Conservation (phyloP, 2,329 filamentous ascomycete genomes). For the Cercospora sp. region DNA sequence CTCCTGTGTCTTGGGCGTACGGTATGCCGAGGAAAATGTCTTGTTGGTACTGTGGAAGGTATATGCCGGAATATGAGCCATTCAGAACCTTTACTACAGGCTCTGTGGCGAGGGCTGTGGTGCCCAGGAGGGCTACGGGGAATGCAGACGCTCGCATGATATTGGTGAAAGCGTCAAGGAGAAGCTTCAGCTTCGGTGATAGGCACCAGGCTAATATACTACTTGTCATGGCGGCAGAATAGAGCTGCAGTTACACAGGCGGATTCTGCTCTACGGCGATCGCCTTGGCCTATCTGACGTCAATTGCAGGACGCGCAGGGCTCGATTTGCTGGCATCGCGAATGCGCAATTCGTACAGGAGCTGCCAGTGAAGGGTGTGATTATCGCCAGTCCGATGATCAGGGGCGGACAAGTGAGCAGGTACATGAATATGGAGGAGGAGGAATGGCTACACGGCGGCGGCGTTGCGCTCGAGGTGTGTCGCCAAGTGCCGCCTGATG, state of each 20-base stretch:
- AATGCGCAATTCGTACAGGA: neutral
- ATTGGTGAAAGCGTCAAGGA: neutral
- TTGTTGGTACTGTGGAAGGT: constrained; percentile 46
- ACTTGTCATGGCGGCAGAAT: neutral
- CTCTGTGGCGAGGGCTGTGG: neutral
- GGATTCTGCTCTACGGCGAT: constrained; percentile 7
- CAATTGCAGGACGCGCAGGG: neutral
- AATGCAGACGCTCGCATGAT: neutral
- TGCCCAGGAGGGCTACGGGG: neutral
- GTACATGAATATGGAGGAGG: neutral
- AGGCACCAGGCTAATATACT: neutral
- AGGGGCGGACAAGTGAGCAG: neutral
- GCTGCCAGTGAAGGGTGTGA: neutral
- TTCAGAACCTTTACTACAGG: constrained; percentile 34
- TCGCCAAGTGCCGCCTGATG: neutral
- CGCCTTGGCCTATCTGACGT: constrained; percentile 13
- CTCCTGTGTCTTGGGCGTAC: constrained; percentile 41
- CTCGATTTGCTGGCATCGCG: neutral
- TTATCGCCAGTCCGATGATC: neutral
- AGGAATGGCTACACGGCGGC: neutral
- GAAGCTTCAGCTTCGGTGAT: neutral
- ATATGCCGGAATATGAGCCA: constrained; percentile 44
- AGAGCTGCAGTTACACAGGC: neutral
- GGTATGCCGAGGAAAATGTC: constrained; percentile 50
- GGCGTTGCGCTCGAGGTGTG: neutral